Percentiles rank a stretch among this genome's conserved stretches.
These are phyloP conservation scores for Rutstroemia sydowiana DNA, from an alignment of 2,329 filamentous ascomycete genomes.

Conservation along the genomic window DNA sequence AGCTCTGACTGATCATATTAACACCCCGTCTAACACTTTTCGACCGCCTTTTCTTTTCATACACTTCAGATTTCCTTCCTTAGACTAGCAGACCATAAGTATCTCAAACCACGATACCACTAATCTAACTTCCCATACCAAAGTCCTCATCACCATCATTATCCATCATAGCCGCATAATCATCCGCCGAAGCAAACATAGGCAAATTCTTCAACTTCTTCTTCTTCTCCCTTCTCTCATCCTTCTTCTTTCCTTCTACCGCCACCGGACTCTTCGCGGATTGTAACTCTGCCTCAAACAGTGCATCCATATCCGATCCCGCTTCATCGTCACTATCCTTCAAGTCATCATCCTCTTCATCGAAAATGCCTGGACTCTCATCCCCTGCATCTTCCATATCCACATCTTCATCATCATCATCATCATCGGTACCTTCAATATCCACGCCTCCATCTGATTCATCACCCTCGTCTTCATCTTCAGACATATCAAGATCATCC, in stretches of 20 bases:
- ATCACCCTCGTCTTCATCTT: constrained; percentile 41
- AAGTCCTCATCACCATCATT: constrained; percentile 53
- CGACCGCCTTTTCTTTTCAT: no score
- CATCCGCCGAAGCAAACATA: constrained; percentile 86
- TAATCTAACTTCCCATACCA: constrained; percentile 2
- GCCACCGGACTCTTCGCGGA: constrained; percentile 35
- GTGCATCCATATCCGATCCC: constrained; percentile 41
- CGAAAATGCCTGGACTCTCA: constrained; percentile 25
- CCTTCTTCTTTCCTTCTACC: constrained; percentile 21
- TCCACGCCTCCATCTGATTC: constrained; percentile 40
- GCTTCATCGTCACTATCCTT: constrained; percentile 43
- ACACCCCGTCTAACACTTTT: no score
- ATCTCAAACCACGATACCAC: no score
- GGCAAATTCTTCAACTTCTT: constrained; percentile 85
- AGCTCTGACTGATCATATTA: no score
- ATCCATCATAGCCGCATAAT: constrained; percentile 80
- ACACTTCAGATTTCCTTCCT: no score
- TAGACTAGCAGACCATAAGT: no score
- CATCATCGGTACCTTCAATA: constrained; percentile 36
- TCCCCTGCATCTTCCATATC: constrained; percentile 15
- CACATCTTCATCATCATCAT: constrained; percentile 35
- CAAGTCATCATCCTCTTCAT: constrained; percentile 32
- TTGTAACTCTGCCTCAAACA: constrained; percentile 31
- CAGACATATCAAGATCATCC: constrained; percentile 45
- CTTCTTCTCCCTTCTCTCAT: constrained; percentile 52